Evolutionary conservation across 129 eudicot species (phyloP), one percentile per base, ranked within the genome.

Genomic region (Helianthus tuberosus): DNA sequence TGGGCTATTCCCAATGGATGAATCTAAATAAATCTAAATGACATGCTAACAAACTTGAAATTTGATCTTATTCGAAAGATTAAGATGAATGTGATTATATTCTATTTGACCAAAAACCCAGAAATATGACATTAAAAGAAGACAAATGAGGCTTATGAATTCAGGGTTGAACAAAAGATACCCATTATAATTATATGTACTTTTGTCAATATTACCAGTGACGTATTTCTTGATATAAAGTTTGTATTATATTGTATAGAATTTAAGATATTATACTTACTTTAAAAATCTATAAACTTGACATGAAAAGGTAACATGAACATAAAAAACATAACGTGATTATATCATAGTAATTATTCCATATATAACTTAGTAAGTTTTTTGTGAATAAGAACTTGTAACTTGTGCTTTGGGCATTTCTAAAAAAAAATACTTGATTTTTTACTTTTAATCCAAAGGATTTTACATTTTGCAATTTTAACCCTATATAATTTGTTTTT

Each of bases 21-120:
- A 69, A 69, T 71, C 38, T 38, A 38, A 52, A 10, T 23, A 57
- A 58, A 69, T 71, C 20, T 38, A 38, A 52, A 16, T 43, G 68
- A 58, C 67, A 58, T 57, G 13, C 25, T 72, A 72, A 72, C 76
- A 43, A 58, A 65, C 69, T 54, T 38, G 65, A 55, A 71, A 32
- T 25, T 49, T 68, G 49, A 51, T 52, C 49, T 32, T 51, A 51
- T 14, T 69, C 8, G 12, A 69, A 69, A 15, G 16, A 69, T 27
- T 8, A 25, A 6, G 5, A 48, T 20, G 16, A 69, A 32, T 15
- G 20, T 52, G 48, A 68, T 48, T 25, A 32, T 29, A 68, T 68
- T 68, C 17, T 14, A 20, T 49, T 68, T 49, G 73, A 49, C 46
- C 35, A 9, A 8, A 23, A 50, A 51, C 6, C 46, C 35, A 15